Conservation (phyloP, 352 stramenopile species). For the Peronospora tabacina region DNA sequence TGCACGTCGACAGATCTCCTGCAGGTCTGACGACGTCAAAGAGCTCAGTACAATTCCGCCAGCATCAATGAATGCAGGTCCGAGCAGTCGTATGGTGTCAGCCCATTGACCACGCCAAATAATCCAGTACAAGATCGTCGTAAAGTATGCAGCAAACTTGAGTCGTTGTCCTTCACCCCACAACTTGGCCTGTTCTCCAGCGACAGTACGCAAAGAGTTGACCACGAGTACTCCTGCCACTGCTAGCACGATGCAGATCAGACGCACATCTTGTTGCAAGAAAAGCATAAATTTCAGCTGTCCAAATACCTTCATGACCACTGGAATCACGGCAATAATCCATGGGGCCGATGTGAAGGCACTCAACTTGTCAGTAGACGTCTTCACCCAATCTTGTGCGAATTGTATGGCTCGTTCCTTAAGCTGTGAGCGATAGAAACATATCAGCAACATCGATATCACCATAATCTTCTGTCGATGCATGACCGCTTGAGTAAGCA, state of each 20-base stretch:
- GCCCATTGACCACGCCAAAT: constrained; percentile 41
- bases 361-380: constrained; percentile 59
- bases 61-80: constrained; percentile 55
- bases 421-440: constrained; percentile 53
- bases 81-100: constrained; percentile 44
- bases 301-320: constrained; percentile 63
- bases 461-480: constrained; percentile 73
- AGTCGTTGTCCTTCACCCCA: constrained; percentile 64
- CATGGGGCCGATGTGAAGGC: constrained; percentile 48
- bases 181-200: constrained; percentile 27
- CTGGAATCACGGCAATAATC: constrained; percentile 41
- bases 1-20: constrained; percentile 33
- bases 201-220: constrained; percentile 25
- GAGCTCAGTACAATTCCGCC: constrained; percentile 52
- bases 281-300: constrained; percentile 72
- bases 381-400: constrained; percentile 42
- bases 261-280: constrained; percentile 43
- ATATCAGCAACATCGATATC: constrained; percentile 56
- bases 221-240: constrained; percentile 32
- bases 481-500: constrained; percentile 45
- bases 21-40: constrained; percentile 35
- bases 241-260: constrained; percentile 31
- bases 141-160: constrained; percentile 55
- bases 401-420: constrained; percentile 29
- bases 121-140: constrained; percentile 51